Evolutionary conservation across 1,284 basidiomycete genomes (phyloP).

Genomic region (Cutaneotrichosporon mucoides): DNA sequence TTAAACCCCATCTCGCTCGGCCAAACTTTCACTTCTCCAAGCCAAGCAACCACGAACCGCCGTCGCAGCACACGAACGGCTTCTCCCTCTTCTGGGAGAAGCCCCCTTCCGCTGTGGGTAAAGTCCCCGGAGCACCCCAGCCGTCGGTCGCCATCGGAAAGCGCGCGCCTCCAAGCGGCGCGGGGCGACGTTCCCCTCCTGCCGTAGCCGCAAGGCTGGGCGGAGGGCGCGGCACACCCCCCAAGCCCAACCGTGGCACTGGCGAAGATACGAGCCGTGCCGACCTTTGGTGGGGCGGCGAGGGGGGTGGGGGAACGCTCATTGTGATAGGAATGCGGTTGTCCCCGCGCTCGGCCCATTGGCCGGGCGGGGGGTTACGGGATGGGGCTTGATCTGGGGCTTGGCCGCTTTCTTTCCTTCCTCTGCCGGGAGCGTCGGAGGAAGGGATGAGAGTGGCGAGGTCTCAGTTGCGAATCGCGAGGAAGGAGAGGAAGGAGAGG

Average conservation of each 20-base stretch:
- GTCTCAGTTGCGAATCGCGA: neutral
- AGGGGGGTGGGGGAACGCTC: constrained; percentile 23
- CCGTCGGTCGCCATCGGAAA: constrained; percentile 10
- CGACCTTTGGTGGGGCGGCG: neutral
- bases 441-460: neutral
- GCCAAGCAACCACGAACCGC: constrained; percentile 42
- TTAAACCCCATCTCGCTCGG: too few species aligned
- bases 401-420: constrained; percentile 27
- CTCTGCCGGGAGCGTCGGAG: neutral
- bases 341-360: constrained; percentile 18
- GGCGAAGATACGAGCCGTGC: constrained; percentile 47
- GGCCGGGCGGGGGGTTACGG: constrained; percentile 34
- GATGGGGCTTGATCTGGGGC: constrained; percentile 50
- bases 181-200: neutral
- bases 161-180: constrained; percentile 13
- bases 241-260: neutral
- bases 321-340: constrained; percentile 49
- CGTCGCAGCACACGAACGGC: constrained; percentile 43
- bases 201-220: neutral
- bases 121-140: constrained; percentile 46
- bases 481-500: neutral
- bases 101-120: constrained; percentile 40
- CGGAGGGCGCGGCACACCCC: neutral
- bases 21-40: neutral
- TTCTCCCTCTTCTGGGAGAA: too few species aligned